Evolutionary conservation across 2,329 filamentous ascomycete genomes (phyloP), one percentile per base, ranked within the genome.

Genomic region (Colletotrichum trifolii): DNA sequence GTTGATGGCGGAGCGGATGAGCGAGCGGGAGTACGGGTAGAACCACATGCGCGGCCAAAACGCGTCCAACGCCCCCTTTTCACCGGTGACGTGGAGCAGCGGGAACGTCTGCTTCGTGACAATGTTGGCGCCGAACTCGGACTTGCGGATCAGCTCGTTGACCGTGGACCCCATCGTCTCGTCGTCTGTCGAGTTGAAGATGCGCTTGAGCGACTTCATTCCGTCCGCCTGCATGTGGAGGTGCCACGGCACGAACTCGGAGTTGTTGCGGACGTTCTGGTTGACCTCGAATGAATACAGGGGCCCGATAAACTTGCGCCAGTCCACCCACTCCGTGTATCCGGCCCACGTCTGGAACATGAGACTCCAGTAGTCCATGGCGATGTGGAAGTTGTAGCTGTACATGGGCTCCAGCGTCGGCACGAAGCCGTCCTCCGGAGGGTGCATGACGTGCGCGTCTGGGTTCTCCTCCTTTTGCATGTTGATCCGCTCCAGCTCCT

Each of bases 311-410:
- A 76, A 80, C 43, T 72, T 68, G 39, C 77, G 63, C 69, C 74
- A 76, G 54, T 73, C 72, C 35, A 78, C 69, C 60, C 72, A 79
- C 6, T 70, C 67, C 45, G 76, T 72, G 67, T 79, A 77, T 15
- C 73, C 76, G 9, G 75, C 74, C 66, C 73, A 75, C 43, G 77
- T 77, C 64, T 81, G 79, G 68, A 80, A 81, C 39, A 81, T 68
- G 45, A 72, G 61, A 15, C 77, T 78, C 60, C 79, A 76, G 68
- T 80, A 80, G 62, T 81, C 79, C 59, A 81, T 72, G 39, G 74
- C 72, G 11, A 80, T 72, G 68, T 80, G 77, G 49, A 73, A 74
- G 45, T 72, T 72, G 58, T 60, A 64, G 11, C 60, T 57, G 25
- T 67, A 64, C 13, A 68, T 66, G 1, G 66, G 54, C 6, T 57